Percentiles rank a stretch among this genome's conserved stretches.
phyloP scores from a whole-genome alignment of 345 rosid species.

The Heritiera littoralis region DNA sequence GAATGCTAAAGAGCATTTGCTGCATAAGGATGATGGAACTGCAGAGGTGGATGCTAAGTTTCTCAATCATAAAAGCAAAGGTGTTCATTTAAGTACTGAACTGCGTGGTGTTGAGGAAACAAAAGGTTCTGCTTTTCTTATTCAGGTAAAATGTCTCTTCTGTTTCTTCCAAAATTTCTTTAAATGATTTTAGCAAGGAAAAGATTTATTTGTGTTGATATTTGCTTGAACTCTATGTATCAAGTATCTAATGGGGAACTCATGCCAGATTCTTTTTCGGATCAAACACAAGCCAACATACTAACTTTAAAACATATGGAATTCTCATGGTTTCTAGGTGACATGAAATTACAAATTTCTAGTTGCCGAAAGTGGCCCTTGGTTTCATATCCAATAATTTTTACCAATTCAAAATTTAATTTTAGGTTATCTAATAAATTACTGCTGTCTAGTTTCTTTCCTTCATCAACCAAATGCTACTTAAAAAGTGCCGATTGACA shows the following conservation, averaged over 20 bases:
- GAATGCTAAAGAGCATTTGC: slow-evolving; percentile 39
- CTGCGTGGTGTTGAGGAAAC: slow-evolving; percentile 52
- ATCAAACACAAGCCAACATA: background rate
- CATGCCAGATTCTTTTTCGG: background rate
- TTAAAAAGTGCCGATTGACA: background rate
- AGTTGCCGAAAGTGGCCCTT: background rate
- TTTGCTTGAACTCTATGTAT: background rate
- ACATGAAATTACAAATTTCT: too few species aligned
- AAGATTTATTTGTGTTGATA: background rate
- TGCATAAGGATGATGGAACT: slow-evolving; percentile 31
- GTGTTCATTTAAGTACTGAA: slow-evolving; percentile 30
- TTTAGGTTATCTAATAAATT: background rate
- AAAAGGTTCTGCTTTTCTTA: slow-evolving; percentile 71
- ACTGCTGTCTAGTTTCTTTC: background rate
- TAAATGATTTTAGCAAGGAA: background rate
- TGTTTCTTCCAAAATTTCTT: background rate
- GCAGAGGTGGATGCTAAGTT: slow-evolving; percentile 22
- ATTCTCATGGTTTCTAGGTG: too few species aligned
- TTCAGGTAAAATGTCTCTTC: slow-evolving; percentile 48
- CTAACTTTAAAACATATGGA: too few species aligned
- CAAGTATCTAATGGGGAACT: background rate
- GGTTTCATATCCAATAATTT: background rate
- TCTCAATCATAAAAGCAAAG: slow-evolving; percentile 27
- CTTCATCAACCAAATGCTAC: background rate
- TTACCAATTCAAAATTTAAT: background rate